Percentiles rank a stretch among this genome's conserved stretches.
phyloP scores from a whole-genome alignment of 2,329 filamentous ascomycete species.

The Fusarium vanettenii region DNA sequence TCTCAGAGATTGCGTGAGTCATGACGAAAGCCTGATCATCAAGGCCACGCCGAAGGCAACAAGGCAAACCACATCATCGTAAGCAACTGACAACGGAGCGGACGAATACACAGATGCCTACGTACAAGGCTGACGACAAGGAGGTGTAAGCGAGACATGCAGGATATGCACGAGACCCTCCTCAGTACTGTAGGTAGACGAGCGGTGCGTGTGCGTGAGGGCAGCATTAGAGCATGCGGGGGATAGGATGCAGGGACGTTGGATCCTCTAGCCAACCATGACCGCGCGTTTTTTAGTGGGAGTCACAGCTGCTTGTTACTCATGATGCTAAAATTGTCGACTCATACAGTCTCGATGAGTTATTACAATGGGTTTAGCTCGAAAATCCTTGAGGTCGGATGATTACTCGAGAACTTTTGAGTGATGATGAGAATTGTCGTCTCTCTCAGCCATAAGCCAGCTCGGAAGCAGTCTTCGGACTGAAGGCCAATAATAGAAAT shows the following conservation, averaged over 20 bases:
- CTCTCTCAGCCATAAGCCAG: not conserved
- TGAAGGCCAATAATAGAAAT: not conserved
- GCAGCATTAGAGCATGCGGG: constrained; percentile 2
- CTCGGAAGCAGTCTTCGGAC: not conserved
- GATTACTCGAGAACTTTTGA: not conserved
- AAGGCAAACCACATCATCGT: constrained; percentile 1
- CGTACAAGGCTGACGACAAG: constrained; percentile 33
- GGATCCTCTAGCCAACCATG: not conserved
- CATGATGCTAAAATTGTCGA: not conserved
- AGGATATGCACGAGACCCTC: constrained; percentile 3
- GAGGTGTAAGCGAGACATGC: constrained; percentile 14
- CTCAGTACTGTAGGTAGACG: not conserved
- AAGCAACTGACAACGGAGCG: not conserved
- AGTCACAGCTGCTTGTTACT: not conserved
- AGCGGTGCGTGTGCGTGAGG: not conserved
- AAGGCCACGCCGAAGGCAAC: not conserved
- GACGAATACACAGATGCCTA: not conserved
- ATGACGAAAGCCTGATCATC: constrained; percentile 31
- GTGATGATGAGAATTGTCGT: not conserved
- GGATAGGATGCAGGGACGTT: not conserved
- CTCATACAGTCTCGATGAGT: not conserved
- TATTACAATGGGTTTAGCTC: not conserved
- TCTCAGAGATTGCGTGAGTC: constrained; percentile 39
- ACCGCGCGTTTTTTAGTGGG: not conserved
- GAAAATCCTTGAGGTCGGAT: not conserved